Percentiles rank a stretch among this genome's conserved stretches.
Evolutionary conservation across 164 flowering plant genomes (phyloP).

Genomic region (Tetracentron sinense): DNA sequence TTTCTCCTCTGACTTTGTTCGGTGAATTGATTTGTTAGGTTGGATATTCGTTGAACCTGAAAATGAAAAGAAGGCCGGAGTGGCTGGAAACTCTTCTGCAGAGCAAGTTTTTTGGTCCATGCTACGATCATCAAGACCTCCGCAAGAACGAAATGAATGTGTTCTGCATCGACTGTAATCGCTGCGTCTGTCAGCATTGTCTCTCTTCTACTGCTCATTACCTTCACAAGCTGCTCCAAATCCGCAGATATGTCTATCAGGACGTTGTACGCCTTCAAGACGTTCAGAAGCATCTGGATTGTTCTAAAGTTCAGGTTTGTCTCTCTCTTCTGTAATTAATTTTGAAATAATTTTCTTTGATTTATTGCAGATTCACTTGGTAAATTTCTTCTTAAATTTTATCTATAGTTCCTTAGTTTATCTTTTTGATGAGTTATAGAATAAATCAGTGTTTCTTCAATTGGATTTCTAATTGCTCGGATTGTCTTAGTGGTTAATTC

Average conservation of each 20-base stretch:
- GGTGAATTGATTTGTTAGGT: slow-evolving; percentile 2
- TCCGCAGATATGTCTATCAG: slow-evolving; percentile 69
- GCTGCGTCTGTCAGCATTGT: slow-evolving; percentile 55
- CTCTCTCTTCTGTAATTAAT: too few relatives aligned
- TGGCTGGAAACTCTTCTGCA: slow-evolving; percentile 20
- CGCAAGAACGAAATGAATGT: slow-evolving; percentile 58
- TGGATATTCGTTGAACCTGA: slow-evolving; percentile 4
- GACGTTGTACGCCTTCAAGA: slow-evolving; percentile 68
- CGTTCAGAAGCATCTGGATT: slow-evolving; percentile 55
- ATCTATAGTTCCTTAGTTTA: too few relatives aligned
- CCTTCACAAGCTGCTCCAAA: slow-evolving; percentile 46
- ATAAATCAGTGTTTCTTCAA: too few relatives aligned
- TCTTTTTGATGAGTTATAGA: too few relatives aligned
- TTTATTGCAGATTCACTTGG: too few relatives aligned
- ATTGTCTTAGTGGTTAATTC: too few relatives aligned
- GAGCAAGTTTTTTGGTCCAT: slow-evolving; percentile 18
- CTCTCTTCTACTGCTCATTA: slow-evolving; percentile 23
- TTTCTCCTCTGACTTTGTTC: not conserved
- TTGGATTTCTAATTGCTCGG: too few relatives aligned
- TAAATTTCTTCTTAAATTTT: too few relatives aligned
- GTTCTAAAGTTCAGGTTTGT: slow-evolving; percentile 61
- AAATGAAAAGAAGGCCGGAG: slow-evolving; percentile 6
- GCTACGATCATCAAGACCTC: slow-evolving; percentile 13
- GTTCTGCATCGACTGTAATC: slow-evolving; percentile 60
- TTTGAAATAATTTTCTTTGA: too few relatives aligned